These are phyloP conservation scores for Triadica sebifera DNA, from an alignment of 345 rosid genomes.

Conservation along the genomic window DNA sequence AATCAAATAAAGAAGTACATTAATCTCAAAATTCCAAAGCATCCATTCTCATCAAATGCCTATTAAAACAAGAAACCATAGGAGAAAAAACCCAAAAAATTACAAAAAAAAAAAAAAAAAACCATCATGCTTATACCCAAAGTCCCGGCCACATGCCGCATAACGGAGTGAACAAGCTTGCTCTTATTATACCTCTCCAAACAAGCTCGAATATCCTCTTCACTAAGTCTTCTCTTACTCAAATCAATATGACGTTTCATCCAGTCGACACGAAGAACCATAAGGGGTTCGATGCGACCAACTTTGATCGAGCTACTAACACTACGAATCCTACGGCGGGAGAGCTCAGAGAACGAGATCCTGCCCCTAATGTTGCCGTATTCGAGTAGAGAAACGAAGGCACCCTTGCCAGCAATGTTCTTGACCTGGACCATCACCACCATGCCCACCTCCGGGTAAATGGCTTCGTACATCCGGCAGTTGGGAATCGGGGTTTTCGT, in stretches of 20 bases:
- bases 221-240: constrained; percentile 91
- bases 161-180: constrained; percentile 96
- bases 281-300: constrained; percentile 94
- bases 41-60: too few species aligned
- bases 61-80: not conserved
- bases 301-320: constrained; percentile 92
- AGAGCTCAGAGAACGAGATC: constrained; percentile 97
- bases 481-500: constrained; percentile 66
- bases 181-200: constrained; percentile 98
- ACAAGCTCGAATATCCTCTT: constrained; percentile 88
- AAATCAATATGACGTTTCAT: constrained; percentile 94
- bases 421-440: constrained; percentile 99
- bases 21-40: too few species aligned
- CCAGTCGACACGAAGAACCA: constrained; percentile 96
- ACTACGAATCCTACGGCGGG: constrained; percentile 96
- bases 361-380: constrained; percentile 96
- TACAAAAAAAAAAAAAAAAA: not conserved
- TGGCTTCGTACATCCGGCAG: constrained; percentile 93
- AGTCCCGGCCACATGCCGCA: constrained; percentile 98
- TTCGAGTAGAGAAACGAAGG: constrained; percentile 87
- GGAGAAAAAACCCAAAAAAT: not conserved
- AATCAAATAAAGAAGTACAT: too few species aligned
- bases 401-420: constrained; percentile 96
- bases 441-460: constrained; percentile 94
- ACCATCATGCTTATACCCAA: constrained; percentile 84